Evolutionary conservation across 305 asterid species (phyloP).

Genomic region (Rubia peregrina): DNA sequence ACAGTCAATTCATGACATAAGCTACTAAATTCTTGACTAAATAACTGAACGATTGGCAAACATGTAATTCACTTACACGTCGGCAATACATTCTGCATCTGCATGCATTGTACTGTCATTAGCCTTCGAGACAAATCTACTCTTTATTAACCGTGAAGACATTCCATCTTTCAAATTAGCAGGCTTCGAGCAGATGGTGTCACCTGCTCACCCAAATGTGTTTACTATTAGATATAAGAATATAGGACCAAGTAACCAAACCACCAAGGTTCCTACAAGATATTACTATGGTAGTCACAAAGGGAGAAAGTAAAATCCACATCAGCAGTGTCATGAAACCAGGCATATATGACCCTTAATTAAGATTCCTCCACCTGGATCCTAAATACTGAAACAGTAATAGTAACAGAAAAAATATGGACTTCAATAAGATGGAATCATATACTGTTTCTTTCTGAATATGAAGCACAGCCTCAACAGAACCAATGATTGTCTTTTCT

Average conservation of each 20-base stretch:
- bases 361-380: not conserved
- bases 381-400: not conserved
- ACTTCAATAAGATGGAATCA: not conserved
- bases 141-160: conserved; percentile 20
- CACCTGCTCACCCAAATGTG: conserved; percentile 24
- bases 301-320: not conserved
- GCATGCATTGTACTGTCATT: conserved; percentile 21
- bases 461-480: not conserved
- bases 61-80: conserved; percentile 13
- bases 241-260: not conserved
- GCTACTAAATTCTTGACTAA: not conserved
- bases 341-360: not conserved
- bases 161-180: conserved; percentile 19
- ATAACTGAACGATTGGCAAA: not conserved
- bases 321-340: not conserved
- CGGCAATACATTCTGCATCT: conserved; percentile 20
- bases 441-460: not conserved
- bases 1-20: not conserved
- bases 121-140: conserved; percentile 24
- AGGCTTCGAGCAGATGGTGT: conserved; percentile 25
- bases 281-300: not conserved
- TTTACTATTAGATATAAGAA: not conserved
- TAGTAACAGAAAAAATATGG: conserved; percentile 1
- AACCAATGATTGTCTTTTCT: not conserved
- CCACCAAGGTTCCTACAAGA: not conserved